A percentile compares a stretch with the other conserved stretches of the same genome.
These are phyloP conservation scores for Coccomyxa subellipsoidea DNA, from an alignment of 163 green algal genomes.

Conservation along the genomic window DNA sequence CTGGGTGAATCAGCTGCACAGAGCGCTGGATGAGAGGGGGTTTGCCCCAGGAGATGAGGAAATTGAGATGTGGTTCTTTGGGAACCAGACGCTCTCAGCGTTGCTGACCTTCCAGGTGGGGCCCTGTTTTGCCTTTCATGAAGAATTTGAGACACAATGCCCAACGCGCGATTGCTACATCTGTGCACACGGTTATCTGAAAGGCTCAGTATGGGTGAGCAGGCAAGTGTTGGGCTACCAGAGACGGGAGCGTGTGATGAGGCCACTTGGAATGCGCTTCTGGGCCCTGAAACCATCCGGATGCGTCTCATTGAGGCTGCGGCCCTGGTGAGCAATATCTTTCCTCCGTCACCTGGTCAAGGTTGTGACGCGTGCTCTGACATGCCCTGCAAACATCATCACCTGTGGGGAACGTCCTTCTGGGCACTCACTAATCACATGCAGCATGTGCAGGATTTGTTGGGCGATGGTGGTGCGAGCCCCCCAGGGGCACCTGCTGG, in stretches of 20 bases:
- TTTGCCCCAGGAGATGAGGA: constrained; percentile 76
- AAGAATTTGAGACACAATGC: too few species aligned
- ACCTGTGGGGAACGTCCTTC: too few species aligned
- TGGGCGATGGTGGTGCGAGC: not conserved
- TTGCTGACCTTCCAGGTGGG: constrained; percentile 69
- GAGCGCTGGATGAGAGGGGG: constrained; percentile 42
- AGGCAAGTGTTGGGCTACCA: constrained; percentile 20
- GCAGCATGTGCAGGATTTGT: not conserved
- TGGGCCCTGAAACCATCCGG: constrained; percentile 25
- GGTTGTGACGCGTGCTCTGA: too few species aligned
- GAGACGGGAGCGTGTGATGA: constrained; percentile 56
- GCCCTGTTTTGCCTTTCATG: too few species aligned
- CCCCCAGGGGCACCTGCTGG: not conserved
- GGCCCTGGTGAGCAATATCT: not conserved
- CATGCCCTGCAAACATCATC: too few species aligned
- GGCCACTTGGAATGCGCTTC: constrained; percentile 49
- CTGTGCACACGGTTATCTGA: too few species aligned
- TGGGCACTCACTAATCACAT: too few species aligned
- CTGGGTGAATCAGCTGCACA: constrained; percentile 71
- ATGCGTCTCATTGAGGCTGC: not conserved
- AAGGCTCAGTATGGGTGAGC: not conserved
- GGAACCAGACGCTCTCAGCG: constrained; percentile 57
- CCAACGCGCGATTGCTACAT: too few species aligned
- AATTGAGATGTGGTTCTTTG: constrained; percentile 76
- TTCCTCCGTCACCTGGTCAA: too few species aligned